These are phyloP conservation scores for Scheffersomyces cryptocercus DNA, from an alignment of 1,139 yeast species.

Conservation along the genomic window DNA sequence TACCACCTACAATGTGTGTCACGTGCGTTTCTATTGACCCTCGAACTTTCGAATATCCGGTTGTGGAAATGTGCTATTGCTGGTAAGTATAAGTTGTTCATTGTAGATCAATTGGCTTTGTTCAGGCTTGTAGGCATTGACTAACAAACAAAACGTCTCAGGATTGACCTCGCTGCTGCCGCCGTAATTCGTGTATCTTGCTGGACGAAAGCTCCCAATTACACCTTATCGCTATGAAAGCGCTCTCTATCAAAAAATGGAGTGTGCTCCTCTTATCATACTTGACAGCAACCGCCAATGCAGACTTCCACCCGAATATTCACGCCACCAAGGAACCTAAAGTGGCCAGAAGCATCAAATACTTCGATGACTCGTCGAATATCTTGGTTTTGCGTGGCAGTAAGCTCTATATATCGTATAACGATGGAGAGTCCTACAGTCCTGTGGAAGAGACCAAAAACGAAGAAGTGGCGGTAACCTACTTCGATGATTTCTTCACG, in stretches of 20 bases:
- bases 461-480: slow-evolving; percentile 25
- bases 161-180: no score
- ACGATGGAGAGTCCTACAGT: slow-evolving; percentile 62
- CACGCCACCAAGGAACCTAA: slow-evolving; percentile 3
- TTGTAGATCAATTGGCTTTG: no score
- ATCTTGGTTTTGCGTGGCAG: slow-evolving; percentile 37
- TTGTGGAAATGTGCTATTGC: no score
- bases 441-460: slow-evolving; percentile 30
- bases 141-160: no score
- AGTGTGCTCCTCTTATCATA: slow-evolving; percentile 3
- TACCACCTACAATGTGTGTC: no score
- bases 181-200: no score
- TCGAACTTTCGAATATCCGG: no score
- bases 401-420: slow-evolving; percentile 43
- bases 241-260: slow-evolving; percentile 2
- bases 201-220: neutral
- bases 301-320: slow-evolving; percentile 17
- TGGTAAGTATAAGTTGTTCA: no score
- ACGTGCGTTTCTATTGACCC: no score
- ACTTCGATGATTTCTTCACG: slow-evolving; percentile 46
- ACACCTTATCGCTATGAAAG: neutral
- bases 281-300: slow-evolving; percentile 6
- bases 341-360: slow-evolving; percentile 24
- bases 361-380: slow-evolving; percentile 59
- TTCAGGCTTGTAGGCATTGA: no score